Evolutionary conservation across 768 basidiomycete genomes (phyloP), one percentile per base, ranked within the genome.

Genomic region (Pleurotus tuoliensis): DNA sequence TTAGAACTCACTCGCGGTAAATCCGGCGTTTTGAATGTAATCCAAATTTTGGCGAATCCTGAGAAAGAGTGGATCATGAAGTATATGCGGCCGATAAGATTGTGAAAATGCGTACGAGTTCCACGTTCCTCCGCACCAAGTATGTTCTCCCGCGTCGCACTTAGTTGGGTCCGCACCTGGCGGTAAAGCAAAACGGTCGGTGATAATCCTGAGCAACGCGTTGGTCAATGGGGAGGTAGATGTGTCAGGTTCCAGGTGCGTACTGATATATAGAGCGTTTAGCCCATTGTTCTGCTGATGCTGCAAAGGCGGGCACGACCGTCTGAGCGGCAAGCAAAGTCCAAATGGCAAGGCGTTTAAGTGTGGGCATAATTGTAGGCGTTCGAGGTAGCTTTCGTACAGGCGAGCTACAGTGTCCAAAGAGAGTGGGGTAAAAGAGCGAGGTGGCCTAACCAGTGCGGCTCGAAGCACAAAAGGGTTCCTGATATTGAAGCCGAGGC

Each of bases 101-200:
- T 34, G 11, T 34, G 9, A 34, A 34, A 34, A 34, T 34, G 30
- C 77, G 59, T 41, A 78, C 78, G 82, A 76, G 52, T 81, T 83
- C 88, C 90, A 93, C n/a, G 85, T 90, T 4, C 92, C 90, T n/a
- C 92, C 92, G 59, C 91, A 94, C 77, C 83, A 91, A 0, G 86
- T 87, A 64, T 83, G 87, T 18, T 76, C 66, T 24, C 68, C 73
- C 4, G 82, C 78, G 62, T 87, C 75, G 66, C 90, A 92, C 49
- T 75, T 64, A 57, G 71, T 78, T 34, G 71, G 68, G 64, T 79
- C 72, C 1, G 82, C 72, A n/a, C 80, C 80, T 0, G 73, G 64
- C 7, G 85, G 82, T 9, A 90, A 77, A 15, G 90, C 88, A 66
- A 82, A 94, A 41, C 91, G 85, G 68, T 92, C 90, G 2, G 83